Percentiles rank a stretch among this genome's conserved stretches.
These are phyloP conservation scores for Pterocarpus santalinus DNA, from an alignment of 306 rosid species.

Conservation along the genomic window DNA sequence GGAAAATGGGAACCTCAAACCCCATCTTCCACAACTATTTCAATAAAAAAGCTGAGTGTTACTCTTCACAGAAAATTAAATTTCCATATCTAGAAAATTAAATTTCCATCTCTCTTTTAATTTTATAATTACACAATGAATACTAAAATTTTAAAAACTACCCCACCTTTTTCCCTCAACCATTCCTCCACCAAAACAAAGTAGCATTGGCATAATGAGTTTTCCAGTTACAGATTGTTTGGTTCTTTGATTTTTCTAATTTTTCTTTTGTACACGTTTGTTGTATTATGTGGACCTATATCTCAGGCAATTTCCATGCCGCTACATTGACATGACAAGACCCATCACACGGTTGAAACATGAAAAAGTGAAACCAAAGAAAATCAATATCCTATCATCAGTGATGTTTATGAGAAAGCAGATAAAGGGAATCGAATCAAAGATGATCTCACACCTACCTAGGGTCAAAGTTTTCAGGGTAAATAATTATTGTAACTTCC, in stretches of 20 bases:
- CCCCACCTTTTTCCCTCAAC: background rate
- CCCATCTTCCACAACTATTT: slow-evolving; percentile 7
- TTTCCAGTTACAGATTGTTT: background rate
- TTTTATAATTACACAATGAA: slow-evolving; percentile 23
- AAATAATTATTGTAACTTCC: slow-evolving; percentile 45
- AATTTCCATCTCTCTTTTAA: background rate
- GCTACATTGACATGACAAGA: background rate
- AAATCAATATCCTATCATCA: background rate
- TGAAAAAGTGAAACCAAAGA: slow-evolving; percentile 13
- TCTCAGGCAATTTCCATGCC: slow-evolving; percentile 2
- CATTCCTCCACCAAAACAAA: slow-evolving; percentile 2
- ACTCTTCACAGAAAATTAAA: background rate
- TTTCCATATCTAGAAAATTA: background rate
- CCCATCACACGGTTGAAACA: background rate
- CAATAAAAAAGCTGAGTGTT: slow-evolving; percentile 4
- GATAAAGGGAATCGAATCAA: slow-evolving; percentile 37
- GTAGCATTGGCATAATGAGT: background rate
- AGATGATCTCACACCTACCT: slow-evolving; percentile 44
- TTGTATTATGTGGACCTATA: background rate
- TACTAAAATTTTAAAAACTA: background rate
- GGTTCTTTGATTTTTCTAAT: background rate
- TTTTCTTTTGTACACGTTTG: background rate
- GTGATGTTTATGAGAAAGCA: slow-evolving; percentile 26
- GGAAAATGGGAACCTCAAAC: slow-evolving; percentile 32
- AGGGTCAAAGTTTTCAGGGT: slow-evolving; percentile 48